Evolutionary conservation across 768 basidiomycete species (phyloP), one percentile per base, ranked within the genome.

Genomic region (Ramaria sp.): DNA sequence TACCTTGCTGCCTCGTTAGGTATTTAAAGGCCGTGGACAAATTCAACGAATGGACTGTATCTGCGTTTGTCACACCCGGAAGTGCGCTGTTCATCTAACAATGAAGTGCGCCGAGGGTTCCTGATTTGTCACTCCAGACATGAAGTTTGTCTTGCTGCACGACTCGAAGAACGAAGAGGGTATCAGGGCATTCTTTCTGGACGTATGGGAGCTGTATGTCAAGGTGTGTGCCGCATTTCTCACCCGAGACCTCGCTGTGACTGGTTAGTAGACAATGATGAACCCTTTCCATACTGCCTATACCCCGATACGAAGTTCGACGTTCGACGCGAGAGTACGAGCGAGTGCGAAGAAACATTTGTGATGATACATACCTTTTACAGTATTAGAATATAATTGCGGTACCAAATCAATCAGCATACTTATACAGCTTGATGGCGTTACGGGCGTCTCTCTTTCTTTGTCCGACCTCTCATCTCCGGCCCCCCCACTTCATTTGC

Each of bases 31-130:
- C 84, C 17, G 84, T 98, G 59, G 96, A 99, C 77, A 91, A 87
- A 73, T 96, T 97, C 72, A 97, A 98, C 66, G 96, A 98, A 68
- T 99, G 96, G 96, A 94, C 84, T 2, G 84, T 98, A 19, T 98
- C 96, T 15, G 92, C 90, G 31, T 98, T 97, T 72, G 76, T 98
- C 19, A 98, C 96, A 0, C 85, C 94, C 1, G 90, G 88, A 60
- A 96, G 95, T 98, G 71, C 74, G 92, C 64, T 51, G 58, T n/a
- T 15, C 19, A 11, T 7, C 34, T 37, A 7, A 37, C 34, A 37
- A 3, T 37, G 34, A 37, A 37, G 13, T 37, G 9, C 2, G 9
- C 34, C 1, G 34, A 37, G 34, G 9, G 13, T 37, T 43, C 13
- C 22, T 43, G 41, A 27, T 7, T 22, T 34, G 12, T 22, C 22